Evolutionary conservation across 2,329 filamentous ascomycete genomes (phyloP).

Genomic region (Xylaria polymorpha): DNA sequence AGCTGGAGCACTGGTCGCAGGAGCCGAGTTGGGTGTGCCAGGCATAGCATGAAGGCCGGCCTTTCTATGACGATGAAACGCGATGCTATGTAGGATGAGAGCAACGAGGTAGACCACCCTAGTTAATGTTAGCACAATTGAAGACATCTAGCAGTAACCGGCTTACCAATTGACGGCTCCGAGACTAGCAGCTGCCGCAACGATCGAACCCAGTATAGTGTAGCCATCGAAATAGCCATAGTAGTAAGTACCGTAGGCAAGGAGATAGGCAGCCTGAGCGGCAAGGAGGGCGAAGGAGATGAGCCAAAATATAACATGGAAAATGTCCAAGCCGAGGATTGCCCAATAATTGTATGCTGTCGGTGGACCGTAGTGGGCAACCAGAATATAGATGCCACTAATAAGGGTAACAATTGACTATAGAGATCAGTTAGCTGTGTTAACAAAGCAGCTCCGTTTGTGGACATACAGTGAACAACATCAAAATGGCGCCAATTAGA

Average conservation of each 20-base stretch:
- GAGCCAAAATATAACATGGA: conserved; percentile 66
- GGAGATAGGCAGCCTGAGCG: conserved; percentile 48
- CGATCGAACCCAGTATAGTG: conserved; percentile 42
- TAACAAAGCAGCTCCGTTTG: background rate
- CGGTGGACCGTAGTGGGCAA: conserved; percentile 56
- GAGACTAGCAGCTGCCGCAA: conserved; percentile 54
- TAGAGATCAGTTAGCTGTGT: conserved; percentile 8
- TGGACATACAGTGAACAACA: conserved; percentile 56
- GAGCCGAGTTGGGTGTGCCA: conserved; percentile 32
- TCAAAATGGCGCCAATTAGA: conserved; percentile 45
- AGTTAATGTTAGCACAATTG: conserved; percentile 23
- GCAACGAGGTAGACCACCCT: conserved; percentile 58
- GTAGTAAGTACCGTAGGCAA: conserved; percentile 43
- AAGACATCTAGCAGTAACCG: background rate
- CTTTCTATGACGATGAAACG: conserved; percentile 58
- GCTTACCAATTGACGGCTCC: conserved; percentile 60
- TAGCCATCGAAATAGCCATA: conserved; percentile 45
- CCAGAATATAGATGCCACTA: conserved; percentile 59
- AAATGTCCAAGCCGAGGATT: conserved; percentile 62
- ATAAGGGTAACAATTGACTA: conserved; percentile 59
- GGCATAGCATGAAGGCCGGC: conserved; percentile 56
- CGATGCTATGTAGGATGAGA: conserved; percentile 56
- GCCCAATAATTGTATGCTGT: conserved; percentile 65
- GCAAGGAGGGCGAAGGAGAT: conserved; percentile 57
- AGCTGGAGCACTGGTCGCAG: conserved; percentile 4